These are phyloP conservation scores for Starmerella floris DNA, from an alignment of 805 yeast species.

Conservation along the genomic window DNA sequence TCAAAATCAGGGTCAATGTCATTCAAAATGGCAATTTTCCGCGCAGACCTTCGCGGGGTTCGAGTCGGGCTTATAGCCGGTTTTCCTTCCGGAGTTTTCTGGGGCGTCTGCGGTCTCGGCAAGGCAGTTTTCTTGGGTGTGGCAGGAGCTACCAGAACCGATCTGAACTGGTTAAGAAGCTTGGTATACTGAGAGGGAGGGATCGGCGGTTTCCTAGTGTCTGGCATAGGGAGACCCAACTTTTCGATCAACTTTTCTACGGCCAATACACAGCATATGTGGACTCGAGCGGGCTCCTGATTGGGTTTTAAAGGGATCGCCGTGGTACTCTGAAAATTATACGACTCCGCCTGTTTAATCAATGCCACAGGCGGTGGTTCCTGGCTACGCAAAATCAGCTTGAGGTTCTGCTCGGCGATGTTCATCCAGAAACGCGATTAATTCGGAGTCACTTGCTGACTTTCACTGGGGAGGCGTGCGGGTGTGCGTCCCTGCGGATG, in stretches of 20 bases:
- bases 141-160: constrained; percentile 1
- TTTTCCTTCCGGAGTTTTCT: not conserved
- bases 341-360: constrained; percentile 8
- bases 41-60: not conserved
- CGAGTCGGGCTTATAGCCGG: too few species aligned
- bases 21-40: not conserved
- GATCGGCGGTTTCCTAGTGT: constrained; percentile 15
- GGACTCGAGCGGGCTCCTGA: constrained; percentile 21
- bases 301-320: constrained; percentile 16
- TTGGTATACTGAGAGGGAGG: constrained; percentile 16
- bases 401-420: constrained; percentile 5
- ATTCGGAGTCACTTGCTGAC: too few species aligned
- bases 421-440: too few species aligned
- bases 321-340: constrained; percentile 14
- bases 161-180: constrained; percentile 14
- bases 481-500: not conserved
- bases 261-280: constrained; percentile 21
- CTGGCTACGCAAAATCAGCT: not conserved
- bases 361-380: constrained; percentile 12
- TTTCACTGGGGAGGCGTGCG: too few species aligned
- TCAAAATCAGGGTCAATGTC: not conserved
- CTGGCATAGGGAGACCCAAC: constrained; percentile 9
- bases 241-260: constrained; percentile 10
- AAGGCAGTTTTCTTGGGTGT: not conserved
- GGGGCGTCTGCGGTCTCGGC: constrained; percentile 1